Conservation (phyloP, 1,284 basidiomycete species). For the Psilocybe mexicana region DNA sequence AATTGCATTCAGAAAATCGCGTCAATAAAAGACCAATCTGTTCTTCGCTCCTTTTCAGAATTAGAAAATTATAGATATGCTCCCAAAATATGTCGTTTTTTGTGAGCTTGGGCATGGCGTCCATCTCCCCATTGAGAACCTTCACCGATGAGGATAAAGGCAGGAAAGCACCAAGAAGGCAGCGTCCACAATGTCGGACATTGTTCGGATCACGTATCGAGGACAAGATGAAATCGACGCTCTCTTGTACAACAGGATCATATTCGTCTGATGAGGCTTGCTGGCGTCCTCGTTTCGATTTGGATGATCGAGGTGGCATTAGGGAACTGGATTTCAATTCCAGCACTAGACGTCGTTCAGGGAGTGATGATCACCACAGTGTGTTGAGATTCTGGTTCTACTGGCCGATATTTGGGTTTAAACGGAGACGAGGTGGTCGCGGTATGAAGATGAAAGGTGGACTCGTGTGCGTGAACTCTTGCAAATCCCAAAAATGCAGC, state of each 20-base stretch:
- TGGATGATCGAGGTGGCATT: too few species aligned
- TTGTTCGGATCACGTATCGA: not conserved
- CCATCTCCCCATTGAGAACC: not conserved
- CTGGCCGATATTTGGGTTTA: too few species aligned
- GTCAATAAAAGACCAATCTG: not conserved
- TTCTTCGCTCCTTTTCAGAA: slow-evolving; percentile 3
- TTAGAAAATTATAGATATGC: not conserved
- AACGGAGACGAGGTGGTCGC: too few species aligned
- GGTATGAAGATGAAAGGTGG: too few species aligned
- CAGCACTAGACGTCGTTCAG: too few species aligned
- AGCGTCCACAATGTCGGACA: not conserved
- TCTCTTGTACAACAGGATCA: not conserved
- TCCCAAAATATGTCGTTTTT: not conserved
- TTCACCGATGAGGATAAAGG: not conserved
- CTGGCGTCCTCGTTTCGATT: too few species aligned
- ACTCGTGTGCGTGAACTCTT: too few species aligned
- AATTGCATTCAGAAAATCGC: slow-evolving; percentile 2
- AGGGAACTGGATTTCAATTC: too few species aligned
- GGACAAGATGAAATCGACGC: not conserved
- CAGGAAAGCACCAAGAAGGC: not conserved
- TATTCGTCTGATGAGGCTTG: too few species aligned
- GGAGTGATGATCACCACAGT: too few species aligned
- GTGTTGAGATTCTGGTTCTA: too few species aligned
- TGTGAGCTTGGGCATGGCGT: not conserved
- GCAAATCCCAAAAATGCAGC: too few species aligned